Percentiles rank a stretch among this genome's conserved stretches.
Evolutionary conservation across 805 yeast genomes (phyloP).

Genomic region (Pichia paraexigua): DNA sequence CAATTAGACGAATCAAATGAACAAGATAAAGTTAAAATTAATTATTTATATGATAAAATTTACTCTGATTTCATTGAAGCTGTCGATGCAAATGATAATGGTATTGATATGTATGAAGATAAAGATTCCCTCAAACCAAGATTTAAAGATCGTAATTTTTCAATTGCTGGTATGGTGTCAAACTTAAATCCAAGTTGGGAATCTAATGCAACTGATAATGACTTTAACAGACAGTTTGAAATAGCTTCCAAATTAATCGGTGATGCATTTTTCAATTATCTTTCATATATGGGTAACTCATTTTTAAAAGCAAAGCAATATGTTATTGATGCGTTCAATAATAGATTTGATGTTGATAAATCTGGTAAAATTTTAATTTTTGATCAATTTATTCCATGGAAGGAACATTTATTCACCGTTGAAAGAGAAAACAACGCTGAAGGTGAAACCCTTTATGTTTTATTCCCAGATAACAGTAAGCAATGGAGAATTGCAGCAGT

Average conservation of each 20-base stretch:
- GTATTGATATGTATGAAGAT: conserved; percentile 62
- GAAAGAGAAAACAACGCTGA: conserved; percentile 53
- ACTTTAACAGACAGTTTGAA: conserved; percentile 56
- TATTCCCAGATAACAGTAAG: conserved; percentile 66
- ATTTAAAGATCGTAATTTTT: conserved; percentile 66
- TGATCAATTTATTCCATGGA: conserved; percentile 87
- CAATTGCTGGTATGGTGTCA: conserved; percentile 71
- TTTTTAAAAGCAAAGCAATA: conserved; percentile 87
- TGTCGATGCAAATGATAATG: conserved; percentile 94
- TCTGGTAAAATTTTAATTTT: conserved; percentile 71
- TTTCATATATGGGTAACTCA: conserved; percentile 66
- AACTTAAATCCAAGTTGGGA: conserved; percentile 85
- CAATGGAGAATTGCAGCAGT: conserved; percentile 90
- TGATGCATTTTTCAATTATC: conserved; percentile 55
- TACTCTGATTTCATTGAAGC: conserved; percentile 85
- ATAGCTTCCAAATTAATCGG: conserved; percentile 83
- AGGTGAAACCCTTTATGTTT: conserved; percentile 61
- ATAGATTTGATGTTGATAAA: conserved; percentile 51
- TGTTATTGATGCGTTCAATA: conserved; percentile 61
- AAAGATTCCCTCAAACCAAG: conserved; percentile 44
- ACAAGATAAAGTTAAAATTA: conserved; percentile 33
- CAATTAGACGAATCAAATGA: conserved; percentile 29
- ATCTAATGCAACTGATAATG: conserved; percentile 54
- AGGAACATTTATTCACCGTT: conserved; percentile 74
- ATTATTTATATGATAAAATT: conserved; percentile 63